Base-by-base conservation (phyloP, 345 rosid genomes). In the Microcos paniculata region DNA sequence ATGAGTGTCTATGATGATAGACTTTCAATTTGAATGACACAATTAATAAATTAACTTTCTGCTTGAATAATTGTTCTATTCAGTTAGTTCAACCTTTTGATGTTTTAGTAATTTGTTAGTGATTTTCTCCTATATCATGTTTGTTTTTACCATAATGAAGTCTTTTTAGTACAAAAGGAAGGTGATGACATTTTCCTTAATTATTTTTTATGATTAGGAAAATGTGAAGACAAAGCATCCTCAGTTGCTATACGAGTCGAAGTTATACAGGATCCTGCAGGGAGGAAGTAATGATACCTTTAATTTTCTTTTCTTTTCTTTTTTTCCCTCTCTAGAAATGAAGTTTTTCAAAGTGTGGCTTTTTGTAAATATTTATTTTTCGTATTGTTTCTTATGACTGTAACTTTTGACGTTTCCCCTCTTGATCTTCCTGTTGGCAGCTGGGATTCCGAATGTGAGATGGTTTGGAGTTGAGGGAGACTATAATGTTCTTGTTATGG, bases 401-500 rank as follows among this genome's bases (percentile, higher is more conserved):
- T 62, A 52, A 63, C 40, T 49, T 14, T 51, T 64, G 46, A 64
- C 28, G 35, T 33, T 14, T 15, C 35, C 62, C 19, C 6, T 49
- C 12, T 43, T 8, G 8, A 18, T 21, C 18, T 48, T 46, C 52
- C 21, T 52, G 62, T 45, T 78, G 83, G 82, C 86, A 96, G 99
- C 94, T 84, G 99, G 99, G 76, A 90, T 96, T 78, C 99, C 95
- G 21, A 89, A 93, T 72, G 90, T 90, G 78, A 93, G 87, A 87
- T 96, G 99, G 99, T 92, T 82, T 80, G 97, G 98, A 18, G 89
- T 85, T 45, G 98, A 96, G 76, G 97, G 97, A 35, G 97, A 96
- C 49, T 96, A 92, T 82, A 96, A 93, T 83, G 95, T 96, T 7
- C 87, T 96, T 53, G 97, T 92, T 76, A 93, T 96, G 92, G 99